Evolutionary conservation across 371 early-diverging fungal genomes (phyloP).

Genomic region (Mucor ambiguus): DNA sequence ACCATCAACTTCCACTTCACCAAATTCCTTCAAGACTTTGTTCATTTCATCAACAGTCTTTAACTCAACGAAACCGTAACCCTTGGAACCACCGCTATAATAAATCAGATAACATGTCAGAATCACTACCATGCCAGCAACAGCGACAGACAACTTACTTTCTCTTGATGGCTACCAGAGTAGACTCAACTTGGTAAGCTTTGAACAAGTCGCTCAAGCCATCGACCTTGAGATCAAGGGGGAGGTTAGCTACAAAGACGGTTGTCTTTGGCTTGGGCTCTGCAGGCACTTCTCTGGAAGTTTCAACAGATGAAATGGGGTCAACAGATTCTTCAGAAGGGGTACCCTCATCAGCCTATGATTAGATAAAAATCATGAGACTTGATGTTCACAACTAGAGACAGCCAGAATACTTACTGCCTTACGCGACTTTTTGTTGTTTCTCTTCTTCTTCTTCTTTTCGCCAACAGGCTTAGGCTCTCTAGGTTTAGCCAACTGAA

Average conservation of each 20-base stretch:
- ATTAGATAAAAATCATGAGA: background rate
- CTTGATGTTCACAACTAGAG: background rate
- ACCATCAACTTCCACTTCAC: slow-evolving; percentile 64
- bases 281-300: background rate
- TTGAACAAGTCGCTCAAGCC: slow-evolving; percentile 77
- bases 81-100: slow-evolving; percentile 76
- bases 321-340: slow-evolving; percentile 2
- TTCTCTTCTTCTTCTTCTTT: slow-evolving; percentile 8
- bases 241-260: slow-evolving; percentile 93
- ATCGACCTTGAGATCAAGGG: slow-evolving; percentile 79
- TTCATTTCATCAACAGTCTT: slow-evolving; percentile 79
- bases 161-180: slow-evolving; percentile 68
- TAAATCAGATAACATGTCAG: background rate
- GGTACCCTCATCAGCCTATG: background rate
- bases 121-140: background rate
- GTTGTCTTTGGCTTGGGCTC: slow-evolving; percentile 68
- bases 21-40: slow-evolving; percentile 70
- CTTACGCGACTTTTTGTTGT: slow-evolving; percentile 13
- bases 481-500: slow-evolving; percentile 82
- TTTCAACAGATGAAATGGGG: slow-evolving; percentile 11
- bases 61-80: slow-evolving; percentile 93
- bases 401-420: background rate
- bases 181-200: slow-evolving; percentile 76
- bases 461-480: slow-evolving; percentile 2
- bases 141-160: slow-evolving; percentile 18